These are phyloP conservation scores for Komagataea norvegica DNA, from an alignment of 1,139 yeast genomes.

Conservation along the genomic window DNA sequence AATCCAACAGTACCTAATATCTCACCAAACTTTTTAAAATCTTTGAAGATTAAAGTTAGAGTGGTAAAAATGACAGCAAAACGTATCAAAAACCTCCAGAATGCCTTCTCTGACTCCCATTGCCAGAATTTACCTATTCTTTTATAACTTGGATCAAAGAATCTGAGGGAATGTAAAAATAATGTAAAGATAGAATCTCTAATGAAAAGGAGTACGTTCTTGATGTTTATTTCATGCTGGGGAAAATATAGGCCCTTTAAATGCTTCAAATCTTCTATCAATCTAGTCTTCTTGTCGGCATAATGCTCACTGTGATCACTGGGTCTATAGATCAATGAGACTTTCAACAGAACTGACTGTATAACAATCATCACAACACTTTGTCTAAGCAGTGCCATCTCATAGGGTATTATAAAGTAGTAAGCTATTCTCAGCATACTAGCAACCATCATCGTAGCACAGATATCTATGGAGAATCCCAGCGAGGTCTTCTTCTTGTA, in stretches of 20 bases:
- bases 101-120: conserved; percentile 59
- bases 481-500: conserved; percentile 56
- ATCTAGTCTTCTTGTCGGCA: conserved; percentile 4
- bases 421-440: conserved; percentile 69
- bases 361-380: conserved; percentile 73
- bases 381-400: conserved; percentile 67
- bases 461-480: conserved; percentile 84
- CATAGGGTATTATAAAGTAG: conserved; percentile 77
- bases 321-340: conserved; percentile 56
- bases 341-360: conserved; percentile 58
- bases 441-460: conserved; percentile 85
- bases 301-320: conserved; percentile 17
- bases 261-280: conserved; percentile 18
- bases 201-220: conserved; percentile 3
- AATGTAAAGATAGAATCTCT: conserved; percentile 21
- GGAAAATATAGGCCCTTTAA: conserved; percentile 17
- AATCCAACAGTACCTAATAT: conserved; percentile 68
- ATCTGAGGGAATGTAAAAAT: conserved; percentile 37
- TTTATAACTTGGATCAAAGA: conserved; percentile 65
- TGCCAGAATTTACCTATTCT: conserved; percentile 79
- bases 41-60: conserved; percentile 43
- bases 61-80: conserved; percentile 40
- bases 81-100: conserved; percentile 61
- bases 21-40: conserved; percentile 43
- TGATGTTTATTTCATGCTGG: background rate